Evolutionary conservation across 2,329 filamentous ascomycete species (phyloP).

Genomic region (Hirsutella rhossiliensis): DNA sequence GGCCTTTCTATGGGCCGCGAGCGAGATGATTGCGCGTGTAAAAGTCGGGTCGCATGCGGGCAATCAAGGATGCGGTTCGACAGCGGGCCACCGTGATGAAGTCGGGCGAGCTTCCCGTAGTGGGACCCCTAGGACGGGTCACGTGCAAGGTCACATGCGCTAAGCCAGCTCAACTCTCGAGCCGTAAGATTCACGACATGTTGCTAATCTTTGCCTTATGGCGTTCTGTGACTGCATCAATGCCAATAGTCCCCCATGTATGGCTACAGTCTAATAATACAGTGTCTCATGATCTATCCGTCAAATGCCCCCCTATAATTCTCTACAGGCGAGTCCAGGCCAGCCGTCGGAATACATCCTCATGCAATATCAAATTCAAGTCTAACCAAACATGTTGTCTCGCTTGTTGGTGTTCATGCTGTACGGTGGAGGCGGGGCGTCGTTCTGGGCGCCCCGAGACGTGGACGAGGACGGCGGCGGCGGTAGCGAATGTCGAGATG

Average conservation of each 20-base stretch:
- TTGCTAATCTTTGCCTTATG: too few species aligned
- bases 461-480: constrained; percentile 2
- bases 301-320: too few species aligned
- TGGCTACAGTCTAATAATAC: too few species aligned
- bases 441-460: neutral
- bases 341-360: too few species aligned
- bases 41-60: neutral
- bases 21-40: constrained; percentile 6
- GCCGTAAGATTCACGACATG: neutral
- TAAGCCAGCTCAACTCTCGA: neutral
- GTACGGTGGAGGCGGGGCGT: constrained; percentile 13
- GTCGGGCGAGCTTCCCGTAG: neutral
- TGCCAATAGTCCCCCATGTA: too few species aligned
- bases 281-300: too few species aligned
- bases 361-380: neutral
- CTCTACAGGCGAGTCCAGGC: too few species aligned
- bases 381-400: constrained; percentile 6
- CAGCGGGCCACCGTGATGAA: neutral
- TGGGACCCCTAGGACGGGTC: neutral
- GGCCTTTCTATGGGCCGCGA: constrained; percentile 7
- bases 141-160: constrained; percentile 4
- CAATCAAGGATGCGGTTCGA: neutral
- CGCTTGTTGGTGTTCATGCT: constrained; percentile 2
- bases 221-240: too few species aligned
- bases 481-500: constrained; percentile 2